Base-by-base conservation (phyloP, 306 rosid genomes). In the Trichosanthes truncata region DNA sequence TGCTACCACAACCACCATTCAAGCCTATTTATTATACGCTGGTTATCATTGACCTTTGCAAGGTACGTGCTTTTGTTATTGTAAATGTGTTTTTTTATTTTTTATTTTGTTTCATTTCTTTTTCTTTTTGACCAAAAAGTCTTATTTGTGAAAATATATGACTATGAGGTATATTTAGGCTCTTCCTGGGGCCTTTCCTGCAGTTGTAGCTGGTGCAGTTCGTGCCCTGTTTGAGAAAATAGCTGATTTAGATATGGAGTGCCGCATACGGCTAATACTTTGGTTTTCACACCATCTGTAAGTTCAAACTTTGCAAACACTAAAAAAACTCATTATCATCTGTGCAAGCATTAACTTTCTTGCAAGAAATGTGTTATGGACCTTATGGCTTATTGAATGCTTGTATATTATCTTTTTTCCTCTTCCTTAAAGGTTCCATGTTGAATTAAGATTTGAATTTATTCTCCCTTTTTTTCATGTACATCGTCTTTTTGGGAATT, bases 141-240 rank as follows among this genome's bases (percentile, higher is more conserved):
- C 36, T 67, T 38, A 48, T 46, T 31, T 76, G 40, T 52, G 40
- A 76, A 80, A 25, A 71, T 75, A 81, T 84, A 84, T 86, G 78
- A 87, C 78, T 15, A 25, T 56, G 80, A 56, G 84, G 13, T 57
- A 55, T 79, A 79, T 82, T 63, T 80, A 95, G 99, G 99, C 99
- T 86, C 99, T 96, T 81, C 99, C 99, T 78, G 99, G 99, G 80
- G 99, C 99, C 72, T 96, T 96, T 86, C 99, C 99, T 52, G 97
- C 94, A 78, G 96, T 96, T 83, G 93, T 96, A 48, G 99, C 99
- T 46, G 99, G 97, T 82, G 99, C 94, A 66, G 99, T 96, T 57
- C 98, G 99, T 76, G 89, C 94, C 76, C 92, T 96, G 73, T 96
- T 96, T 79, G 99, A 93, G 83, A 96, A 85, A 87, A 93, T 96